Base-by-base conservation (phyloP, 139 green algal species). In the Volvox africanus region DNA sequence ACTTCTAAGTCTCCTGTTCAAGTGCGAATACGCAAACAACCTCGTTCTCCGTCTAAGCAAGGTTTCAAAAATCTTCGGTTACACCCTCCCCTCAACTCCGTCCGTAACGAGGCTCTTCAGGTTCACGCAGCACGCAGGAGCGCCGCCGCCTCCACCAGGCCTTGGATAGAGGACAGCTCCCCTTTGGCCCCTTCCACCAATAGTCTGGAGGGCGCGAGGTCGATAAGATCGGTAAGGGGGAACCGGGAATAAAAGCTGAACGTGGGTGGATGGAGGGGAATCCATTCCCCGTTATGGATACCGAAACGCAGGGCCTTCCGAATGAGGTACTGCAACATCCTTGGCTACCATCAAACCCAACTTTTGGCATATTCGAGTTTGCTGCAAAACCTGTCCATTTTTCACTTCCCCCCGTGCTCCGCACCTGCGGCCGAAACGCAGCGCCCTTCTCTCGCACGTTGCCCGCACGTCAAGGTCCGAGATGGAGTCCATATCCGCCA, bases 401-500 rank as follows among this genome's bases (percentile, higher is more conserved):
- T 61, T 36, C 33, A 30, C 5, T 19, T 33, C n/a, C 13, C n/a
- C 32, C 78, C 37, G 17, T 21, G 21, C 18, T 11, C 1, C 89
- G 68, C 98, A 93, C 81, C 68, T 33, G 36, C 95, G 91, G 0
- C 94, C 97, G 78, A 99, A 97, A 16, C 88, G 77, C 77, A 99
- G 93, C 67, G 97, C 97, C 2, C 94, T 89, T 55, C 93, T 89
- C 93, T 99, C 97, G 87, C 97, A 99, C 21, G 89, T 93, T 0
- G 97, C 96, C 18, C 97, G 94, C 32, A 92, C 33, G 30, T 98
- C 95, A 14, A 86, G 33, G 84, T 99, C 95, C 1, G 84, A 30
- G 85, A 99, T 99, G 32, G 73, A 92, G 75, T 99, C 96, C 92
- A 99, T 95, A 92, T 99, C 98, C 3, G 97, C 96, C 20, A 99